Base-by-base conservation (phyloP, 305 asterid species). In the Solanum hybrid region DNA sequence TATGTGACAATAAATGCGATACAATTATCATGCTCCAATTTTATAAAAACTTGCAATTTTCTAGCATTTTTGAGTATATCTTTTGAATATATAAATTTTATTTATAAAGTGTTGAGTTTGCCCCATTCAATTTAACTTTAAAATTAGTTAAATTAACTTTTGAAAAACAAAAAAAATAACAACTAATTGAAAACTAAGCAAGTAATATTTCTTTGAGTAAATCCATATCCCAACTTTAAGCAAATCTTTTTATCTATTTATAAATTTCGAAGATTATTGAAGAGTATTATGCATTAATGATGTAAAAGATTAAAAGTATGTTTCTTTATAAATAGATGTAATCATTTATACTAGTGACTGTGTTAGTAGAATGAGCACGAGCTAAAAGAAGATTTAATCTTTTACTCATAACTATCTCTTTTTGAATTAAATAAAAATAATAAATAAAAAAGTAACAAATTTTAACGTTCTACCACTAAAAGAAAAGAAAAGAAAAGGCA, bases 331-430 rank as follows among this genome's bases (percentile, higher is more conserved):
- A 36, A 83, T 83, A 46, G 40, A 46, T 46, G 74, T 10, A 36
- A 83, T 83, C 20, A 46, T 83, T 83, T 0, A 46, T 46, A 29
- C 74, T 18, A 46, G 40, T 83, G 40, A 29, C 37, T 16, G 3
- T 42, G 28, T 83, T 83, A 28, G 87, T 29, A 57, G 40, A 83
- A 83, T 29, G 11, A 35, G 73, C 87, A 83, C 74, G 40, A 83
- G 39, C 87, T 5, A 83, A 83, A 83, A 83, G 74, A 83, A 10
- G 87, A 82, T 9, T 11, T 6, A 83, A 46, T 46, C 40, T 83
- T 83, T 83, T 83, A 29, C 7, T 83, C 87, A 29, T 83, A 42
- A 42, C 28, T 10, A 82, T 83, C 20, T 5, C 87, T 46, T 36
- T 46, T 40, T 7, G 14, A 40, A 13, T 11, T 26, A 79, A 80